Percentiles rank a stretch among this genome's conserved stretches.
Evolutionary conservation across 1,284 basidiomycete genomes (phyloP).

Genomic region (Nidula niveotomentosa): DNA sequence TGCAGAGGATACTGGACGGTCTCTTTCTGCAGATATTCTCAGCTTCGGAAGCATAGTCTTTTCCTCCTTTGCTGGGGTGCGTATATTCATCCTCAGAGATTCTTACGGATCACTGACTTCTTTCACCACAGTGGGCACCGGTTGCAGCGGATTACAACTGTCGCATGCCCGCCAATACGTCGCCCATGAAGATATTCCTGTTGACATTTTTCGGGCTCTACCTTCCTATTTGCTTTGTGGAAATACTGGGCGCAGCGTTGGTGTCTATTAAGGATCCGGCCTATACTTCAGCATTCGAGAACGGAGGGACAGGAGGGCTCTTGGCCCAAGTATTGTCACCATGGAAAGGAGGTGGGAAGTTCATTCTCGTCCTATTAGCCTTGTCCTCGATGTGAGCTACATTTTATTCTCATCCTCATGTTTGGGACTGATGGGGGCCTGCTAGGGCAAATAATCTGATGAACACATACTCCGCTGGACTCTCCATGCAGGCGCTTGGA

Average conservation of each 20-base stretch:
- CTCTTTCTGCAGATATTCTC: not conserved
- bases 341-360: conserved; percentile 2
- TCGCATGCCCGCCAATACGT: not conserved
- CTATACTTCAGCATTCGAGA: not conserved
- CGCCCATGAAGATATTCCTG: not conserved
- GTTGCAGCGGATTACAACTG: conserved; percentile 1
- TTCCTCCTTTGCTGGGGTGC: not conserved
- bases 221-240: not conserved
- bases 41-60: conserved; percentile 1
- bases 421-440: not conserved
- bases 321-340: not conserved
- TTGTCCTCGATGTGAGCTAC: not conserved
- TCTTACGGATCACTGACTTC: not conserved
- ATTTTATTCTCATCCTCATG: not conserved
- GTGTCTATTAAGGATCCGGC: not conserved
- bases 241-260: not conserved
- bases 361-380: conserved; percentile 1
- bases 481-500: conserved; percentile 1
- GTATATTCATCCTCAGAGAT: not conserved
- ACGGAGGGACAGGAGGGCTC: not conserved
- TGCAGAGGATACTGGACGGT: not conserved
- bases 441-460: conserved; percentile 1
- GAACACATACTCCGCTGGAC: conserved; percentile 4
- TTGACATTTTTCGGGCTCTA: conserved; percentile 1
- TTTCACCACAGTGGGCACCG: not conserved